Conservation (phyloP, 345 rosid genomes). For the Salix brachista region DNA sequence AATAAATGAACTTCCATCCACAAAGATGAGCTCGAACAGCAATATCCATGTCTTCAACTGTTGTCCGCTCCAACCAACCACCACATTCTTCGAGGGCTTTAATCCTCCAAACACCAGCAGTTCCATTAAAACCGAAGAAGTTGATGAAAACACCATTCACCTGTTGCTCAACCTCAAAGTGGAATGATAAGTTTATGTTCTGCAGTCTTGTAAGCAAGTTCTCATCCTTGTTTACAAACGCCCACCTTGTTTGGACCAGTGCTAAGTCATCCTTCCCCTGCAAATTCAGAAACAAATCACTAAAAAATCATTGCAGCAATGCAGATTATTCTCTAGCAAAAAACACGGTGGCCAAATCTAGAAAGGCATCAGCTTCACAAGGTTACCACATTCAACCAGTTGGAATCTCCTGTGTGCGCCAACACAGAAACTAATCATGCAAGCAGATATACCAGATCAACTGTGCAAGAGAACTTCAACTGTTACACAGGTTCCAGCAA, state of each 20-base stretch:
- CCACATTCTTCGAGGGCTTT: conserved; percentile 89
- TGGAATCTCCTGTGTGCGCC: not conserved
- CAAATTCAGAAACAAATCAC: not conserved
- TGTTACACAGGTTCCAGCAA: not conserved
- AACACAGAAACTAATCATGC: not conserved
- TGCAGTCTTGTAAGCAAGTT: conserved; percentile 87
- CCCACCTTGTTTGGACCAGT: conserved; percentile 85
- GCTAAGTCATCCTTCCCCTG: conserved; percentile 77
- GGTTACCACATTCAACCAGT: not conserved
- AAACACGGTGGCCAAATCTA: not conserved
- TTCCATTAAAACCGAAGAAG: conserved; percentile 90
- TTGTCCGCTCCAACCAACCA: conserved; percentile 93
- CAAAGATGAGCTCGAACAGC: conserved; percentile 92
- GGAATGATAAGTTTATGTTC: conserved; percentile 81
- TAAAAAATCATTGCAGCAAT: not conserved
- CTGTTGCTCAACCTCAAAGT: conserved; percentile 92
- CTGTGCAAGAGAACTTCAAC: not conserved
- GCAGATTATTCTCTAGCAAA: not conserved
- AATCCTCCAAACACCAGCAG: conserved; percentile 94
- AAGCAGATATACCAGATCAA: not conserved
- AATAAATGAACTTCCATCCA: conserved; percentile 88
- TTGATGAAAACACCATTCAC: conserved; percentile 79
- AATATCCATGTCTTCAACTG: conserved; percentile 93
- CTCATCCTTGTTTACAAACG: conserved; percentile 87
- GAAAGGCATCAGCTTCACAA: not conserved